Base-by-base conservation (phyloP, 352 stramenopile species). In the Pythium rhizo-oryzae region DNA sequence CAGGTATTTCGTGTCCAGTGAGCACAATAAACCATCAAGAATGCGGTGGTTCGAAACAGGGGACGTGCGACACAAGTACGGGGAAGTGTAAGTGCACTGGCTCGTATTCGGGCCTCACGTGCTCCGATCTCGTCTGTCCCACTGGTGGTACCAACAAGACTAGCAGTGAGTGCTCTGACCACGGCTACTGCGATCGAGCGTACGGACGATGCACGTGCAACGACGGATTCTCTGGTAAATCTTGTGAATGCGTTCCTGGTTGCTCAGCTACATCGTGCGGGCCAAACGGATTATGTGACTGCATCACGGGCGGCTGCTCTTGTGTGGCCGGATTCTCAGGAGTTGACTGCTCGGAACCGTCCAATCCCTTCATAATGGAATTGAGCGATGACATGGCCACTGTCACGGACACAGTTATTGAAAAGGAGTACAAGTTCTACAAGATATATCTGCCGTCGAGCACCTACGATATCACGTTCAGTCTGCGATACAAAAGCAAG, bases 391-490 rank as follows among this genome's bases (percentile, higher is more conserved):
- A 72, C 28, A 46, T 53, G 1, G 16, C 60, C 16, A 43, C 69
- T 21, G 37, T 78, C 19, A 78, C 25, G 0, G 71, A 73, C 23
- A 72, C 53, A 9, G 57, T 92, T 24, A 19, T 21, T 0, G 62
- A 71, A 18, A 94, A 94, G 43, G 75, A 79, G 50, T 93, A 92
- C 66, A 75, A 78, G 52, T 94, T 90, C 60, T 94, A 89, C 67
- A 82, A 82, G 53, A 86, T 93, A 49, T 71, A 72, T 23, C 69
- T 92, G 24, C 60, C 71, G 0, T 76, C 86, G 8, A 92, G 81
- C 25, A 81, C 84, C 9, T 93, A 86, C 50, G 86, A 94, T 57
- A 68, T 91, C 46, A 89, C 84, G 13, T 87, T 92, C 21, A 59
- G 89, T 13, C 58, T 89, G 8, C 61, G 75, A 6, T 89, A 86